These are phyloP conservation scores for Choiromyces venosus DNA, from an alignment of 495 filamentous ascomycete species.

Conservation along the genomic window DNA sequence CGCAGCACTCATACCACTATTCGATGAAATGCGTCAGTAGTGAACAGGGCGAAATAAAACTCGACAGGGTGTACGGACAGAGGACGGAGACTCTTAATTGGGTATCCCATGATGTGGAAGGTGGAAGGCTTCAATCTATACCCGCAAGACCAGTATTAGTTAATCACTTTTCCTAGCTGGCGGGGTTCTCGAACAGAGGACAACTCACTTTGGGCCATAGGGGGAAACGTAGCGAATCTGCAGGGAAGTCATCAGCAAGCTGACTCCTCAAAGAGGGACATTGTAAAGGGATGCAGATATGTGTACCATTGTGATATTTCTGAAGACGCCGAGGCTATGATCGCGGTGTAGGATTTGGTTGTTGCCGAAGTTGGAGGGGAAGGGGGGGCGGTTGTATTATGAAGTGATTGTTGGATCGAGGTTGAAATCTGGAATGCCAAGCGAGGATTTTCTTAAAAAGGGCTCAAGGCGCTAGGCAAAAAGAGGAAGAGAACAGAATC, in stretches of 20 bases:
- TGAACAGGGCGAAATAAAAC: neutral
- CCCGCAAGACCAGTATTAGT: neutral
- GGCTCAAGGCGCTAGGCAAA: neutral
- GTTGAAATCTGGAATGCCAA: neutral
- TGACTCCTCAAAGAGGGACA: neutral
- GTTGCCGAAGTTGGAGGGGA: neutral
- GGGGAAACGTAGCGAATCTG: slow-evolving; percentile 36
- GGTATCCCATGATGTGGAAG: slow-evolving; percentile 29
- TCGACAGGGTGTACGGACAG: slow-evolving; percentile 16
- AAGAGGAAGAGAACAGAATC: neutral
- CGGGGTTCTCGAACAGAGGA: neutral
- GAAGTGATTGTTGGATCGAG: neutral
- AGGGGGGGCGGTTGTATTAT: neutral
- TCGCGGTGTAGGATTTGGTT: neutral
- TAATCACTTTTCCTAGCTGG: neutral
- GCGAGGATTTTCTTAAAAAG: neutral
- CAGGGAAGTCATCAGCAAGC: slow-evolving; percentile 23
- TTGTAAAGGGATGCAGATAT: neutral
- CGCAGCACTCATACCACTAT: slow-evolving; percentile 29
- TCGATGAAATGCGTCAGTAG: slow-evolving; percentile 9
- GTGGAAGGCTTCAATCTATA: slow-evolving; percentile 30
- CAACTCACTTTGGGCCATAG: slow-evolving; percentile 36
- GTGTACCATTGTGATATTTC: slow-evolving; percentile 21
- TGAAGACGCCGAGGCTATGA: neutral
- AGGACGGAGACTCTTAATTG: slow-evolving; percentile 27